Percentiles rank a stretch among this genome's conserved stretches.
Evolutionary conservation across 2,329 filamentous ascomycete genomes (phyloP).

Genomic region (Claviceps sp.): DNA sequence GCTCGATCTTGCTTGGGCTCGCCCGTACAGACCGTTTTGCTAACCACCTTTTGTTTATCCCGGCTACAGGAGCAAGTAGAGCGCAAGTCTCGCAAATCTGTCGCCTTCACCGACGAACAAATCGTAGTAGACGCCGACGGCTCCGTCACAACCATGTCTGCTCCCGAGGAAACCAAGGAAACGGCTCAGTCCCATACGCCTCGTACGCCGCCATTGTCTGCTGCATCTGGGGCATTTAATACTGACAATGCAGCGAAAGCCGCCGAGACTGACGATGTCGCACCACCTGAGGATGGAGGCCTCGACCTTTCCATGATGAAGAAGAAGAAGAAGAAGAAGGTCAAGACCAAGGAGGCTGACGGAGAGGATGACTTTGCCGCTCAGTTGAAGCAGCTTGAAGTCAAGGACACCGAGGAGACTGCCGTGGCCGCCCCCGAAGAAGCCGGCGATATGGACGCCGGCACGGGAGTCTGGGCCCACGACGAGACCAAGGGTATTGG

Average conservation of each 20-base stretch:
- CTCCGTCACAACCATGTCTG: constrained; percentile 62
- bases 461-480: constrained; percentile 84
- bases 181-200: constrained; percentile 69
- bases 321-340: constrained; percentile 84
- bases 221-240: constrained; percentile 37
- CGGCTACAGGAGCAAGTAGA: constrained; percentile 23
- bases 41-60: neutral
- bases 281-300: constrained; percentile 36
- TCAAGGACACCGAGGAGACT: constrained; percentile 51
- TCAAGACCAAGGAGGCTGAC: constrained; percentile 41
- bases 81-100: constrained; percentile 77
- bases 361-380: constrained; percentile 51
- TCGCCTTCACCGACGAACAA: constrained; percentile 81
- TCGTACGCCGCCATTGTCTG: constrained; percentile 48
- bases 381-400: constrained; percentile 48
- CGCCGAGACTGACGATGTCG: constrained; percentile 30
- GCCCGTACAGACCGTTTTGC: neutral
- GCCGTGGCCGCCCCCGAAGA: constrained; percentile 34
- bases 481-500: constrained; percentile 63
- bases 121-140: constrained; percentile 84
- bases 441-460: constrained; percentile 69
- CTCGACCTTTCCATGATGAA: constrained; percentile 55
- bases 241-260: constrained; percentile 34
- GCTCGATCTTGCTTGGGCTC: neutral
- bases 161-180: constrained; percentile 61